Base-by-base conservation (phyloP, 768 basidiomycete genomes). In the Boletus rufocinnamomeus region DNA sequence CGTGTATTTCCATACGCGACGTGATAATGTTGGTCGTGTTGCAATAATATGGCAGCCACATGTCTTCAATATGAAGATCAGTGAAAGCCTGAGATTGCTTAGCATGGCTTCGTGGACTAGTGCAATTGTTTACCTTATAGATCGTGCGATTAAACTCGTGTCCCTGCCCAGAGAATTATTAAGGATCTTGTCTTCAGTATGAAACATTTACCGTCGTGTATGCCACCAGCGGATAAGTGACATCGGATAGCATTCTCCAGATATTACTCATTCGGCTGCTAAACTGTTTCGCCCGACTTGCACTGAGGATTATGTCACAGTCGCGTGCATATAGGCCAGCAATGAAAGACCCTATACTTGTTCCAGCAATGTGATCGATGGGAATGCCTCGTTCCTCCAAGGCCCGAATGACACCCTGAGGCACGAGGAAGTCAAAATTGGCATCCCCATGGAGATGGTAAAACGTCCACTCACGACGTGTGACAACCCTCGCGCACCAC, bases 1-100 rank as follows among this genome's bases (percentile, higher is more conserved):
- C 91, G 67, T 99, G 97, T 44, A 98, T 88, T 68, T 98, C 95
- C 94, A 98, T 98, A 10, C 87, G 83, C 10, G 94, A 97, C 46
- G 91, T 93, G 52, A 88, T 94, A 72, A 99, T 97, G 66, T 98
- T 98, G 21, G 97, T 96, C 3, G 96, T 93, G 67, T 98, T 98
- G 75, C 95, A 97, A 75, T 96, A 98, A 77, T 86, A 98, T 5
- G 96, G 97, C 7, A 99, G 79, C 97, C 96, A 98, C 91, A 97
- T 96, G 74, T 97, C 95, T 74, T 94, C 91, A 41, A 93, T 93
- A 65, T 98, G 95, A 43, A 95, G 84, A 72, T 93, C 93, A 65
- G 94, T 96, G 71, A 97, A 96, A 19, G 91, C 85, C 84, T 93
- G 62, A 34, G 62, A 63, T 38, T 30, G 21, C n/a, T 68, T 14